phyloP scores from a whole-genome alignment of 1,139 yeast genomes.

The Kurtzmaniella quercitrusa region DNA sequence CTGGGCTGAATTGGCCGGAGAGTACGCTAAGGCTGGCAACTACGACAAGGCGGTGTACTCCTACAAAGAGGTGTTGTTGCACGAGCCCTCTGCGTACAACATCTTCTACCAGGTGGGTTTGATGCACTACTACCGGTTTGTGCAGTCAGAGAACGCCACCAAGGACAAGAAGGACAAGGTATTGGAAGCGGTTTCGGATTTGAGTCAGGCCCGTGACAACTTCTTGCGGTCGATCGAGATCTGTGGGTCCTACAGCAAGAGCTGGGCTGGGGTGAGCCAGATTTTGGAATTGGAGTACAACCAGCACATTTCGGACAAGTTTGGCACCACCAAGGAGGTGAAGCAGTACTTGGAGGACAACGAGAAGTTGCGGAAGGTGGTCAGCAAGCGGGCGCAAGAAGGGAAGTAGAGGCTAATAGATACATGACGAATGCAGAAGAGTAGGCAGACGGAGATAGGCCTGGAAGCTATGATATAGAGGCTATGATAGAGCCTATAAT shows the following conservation, averaged over 20 bases:
- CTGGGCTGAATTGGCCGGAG: constrained; percentile 72
- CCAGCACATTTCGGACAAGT: constrained; percentile 12
- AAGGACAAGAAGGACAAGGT: constrained; percentile 21
- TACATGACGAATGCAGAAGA: too few relatives aligned
- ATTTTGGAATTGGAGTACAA: constrained; percentile 23
- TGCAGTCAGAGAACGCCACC: constrained; percentile 16
- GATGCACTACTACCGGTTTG: constrained; percentile 18
- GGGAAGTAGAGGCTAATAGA: too few relatives aligned
- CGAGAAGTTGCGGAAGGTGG: constrained; percentile 14
- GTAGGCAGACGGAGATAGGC: too few relatives aligned
- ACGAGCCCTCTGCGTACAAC: constrained; percentile 70
- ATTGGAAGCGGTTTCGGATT: constrained; percentile 18
- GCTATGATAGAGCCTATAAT: too few relatives aligned
- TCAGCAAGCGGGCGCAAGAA: neutral
- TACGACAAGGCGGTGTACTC: constrained; percentile 65
- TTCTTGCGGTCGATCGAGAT: constrained; percentile 72
- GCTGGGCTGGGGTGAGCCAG: constrained; percentile 71
- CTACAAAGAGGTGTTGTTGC: constrained; percentile 63
- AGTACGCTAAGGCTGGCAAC: constrained; percentile 57
- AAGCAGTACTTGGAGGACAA: constrained; percentile 19
- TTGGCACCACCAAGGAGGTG: constrained; percentile 16
- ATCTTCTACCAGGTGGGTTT: constrained; percentile 43
- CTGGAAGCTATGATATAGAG: too few relatives aligned
- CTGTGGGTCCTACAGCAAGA: constrained; percentile 61
- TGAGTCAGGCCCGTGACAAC: constrained; percentile 44